phyloP scores from a whole-genome alignment of 176 grass and related monocot genomes.

The Olyra latifolia region DNA sequence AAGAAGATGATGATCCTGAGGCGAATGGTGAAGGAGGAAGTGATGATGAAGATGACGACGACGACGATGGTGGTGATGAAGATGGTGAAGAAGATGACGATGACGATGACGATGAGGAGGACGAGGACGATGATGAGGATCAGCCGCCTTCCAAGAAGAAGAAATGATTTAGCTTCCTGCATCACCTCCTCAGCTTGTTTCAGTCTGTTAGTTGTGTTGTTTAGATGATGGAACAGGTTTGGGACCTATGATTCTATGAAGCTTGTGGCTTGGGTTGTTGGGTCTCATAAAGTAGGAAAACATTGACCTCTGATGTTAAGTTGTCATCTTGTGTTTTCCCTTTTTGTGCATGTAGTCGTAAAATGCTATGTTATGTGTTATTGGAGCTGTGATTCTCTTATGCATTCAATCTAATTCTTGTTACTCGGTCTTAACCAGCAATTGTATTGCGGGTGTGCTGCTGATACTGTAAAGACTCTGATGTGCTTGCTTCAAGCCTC shows the following conservation, averaged over 20 bases:
- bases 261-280: slow-evolving; percentile 33
- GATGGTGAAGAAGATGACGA: slow-evolving; percentile 33
- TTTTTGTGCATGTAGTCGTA: slow-evolving; percentile 40
- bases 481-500: neutral
- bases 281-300: slow-evolving; percentile 49
- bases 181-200: slow-evolving; percentile 26
- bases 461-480: neutral
- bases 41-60: slow-evolving; percentile 32
- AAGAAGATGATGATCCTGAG: slow-evolving; percentile 58
- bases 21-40: slow-evolving; percentile 54
- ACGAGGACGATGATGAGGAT: slow-evolving; percentile 52
- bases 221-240: slow-evolving; percentile 45
- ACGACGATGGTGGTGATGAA: neutral
- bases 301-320: slow-evolving; percentile 44
- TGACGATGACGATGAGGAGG: slow-evolving; percentile 42
- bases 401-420: slow-evolving; percentile 45
- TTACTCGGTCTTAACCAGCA: neutral
- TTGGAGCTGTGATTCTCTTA: slow-evolving; percentile 22
- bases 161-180: slow-evolving; percentile 53
- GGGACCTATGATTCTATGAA: slow-evolving; percentile 36
- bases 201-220: slow-evolving; percentile 45
- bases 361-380: slow-evolving; percentile 32
- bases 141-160: slow-evolving; percentile 84
- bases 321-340: slow-evolving; percentile 32
- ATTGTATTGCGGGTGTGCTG: neutral